Base-by-base conservation (phyloP, 176 grass and related monocot species). In the Areca catechu region DNA sequence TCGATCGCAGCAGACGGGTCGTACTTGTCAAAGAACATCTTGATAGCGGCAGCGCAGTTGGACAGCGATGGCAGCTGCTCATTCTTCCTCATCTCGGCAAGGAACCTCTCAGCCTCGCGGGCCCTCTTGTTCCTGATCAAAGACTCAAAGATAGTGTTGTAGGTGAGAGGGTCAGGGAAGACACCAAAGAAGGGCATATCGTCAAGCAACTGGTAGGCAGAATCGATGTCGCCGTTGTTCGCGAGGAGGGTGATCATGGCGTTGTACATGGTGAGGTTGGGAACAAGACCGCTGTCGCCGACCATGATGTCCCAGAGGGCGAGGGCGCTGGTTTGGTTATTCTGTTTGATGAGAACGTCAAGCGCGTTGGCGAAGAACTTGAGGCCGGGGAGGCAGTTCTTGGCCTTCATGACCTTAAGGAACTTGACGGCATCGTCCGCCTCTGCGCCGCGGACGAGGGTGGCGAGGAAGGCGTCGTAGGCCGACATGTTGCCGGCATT, bases 71-170 rank as follows among this genome's bases (percentile, higher is more conserved):
- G 90, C 22, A 79, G 57, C 52, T 89, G 75, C 76, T 95, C 90
- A 15, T 89, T 95, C 76, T 95, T 89, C 73, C 66, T 74, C 90
- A 95, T 95, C 73, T 95, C 90, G 2, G 1, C 17, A 10, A 95
- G 72, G 62, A 95, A 89, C 48, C 22, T 60, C 60, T 86, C 82
- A 49, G 90, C 73, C 62, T 95, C 82, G 19, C 61, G 72, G 48
- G 70, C 66, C 68, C 66, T 86, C 24, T 56, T 70, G 14, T 77
- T 78, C 66, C 79, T 95, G 62, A 89, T 66, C 56, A 89, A 76
- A 2, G 72, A 78, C 48, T 73, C 76, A 14, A 95, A 84, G 57
- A 95, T 95, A 54, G 61, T 51, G 60, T 89, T 85, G 58, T 83
- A 95, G 5, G 82, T 89, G 34, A 22, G 17, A 58, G 62, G 69